Percentiles rank a stretch among this genome's conserved stretches.
Conservation (phyloP, 1,284 basidiomycete genomes). For the Wallemia ichthyophaga region DNA sequence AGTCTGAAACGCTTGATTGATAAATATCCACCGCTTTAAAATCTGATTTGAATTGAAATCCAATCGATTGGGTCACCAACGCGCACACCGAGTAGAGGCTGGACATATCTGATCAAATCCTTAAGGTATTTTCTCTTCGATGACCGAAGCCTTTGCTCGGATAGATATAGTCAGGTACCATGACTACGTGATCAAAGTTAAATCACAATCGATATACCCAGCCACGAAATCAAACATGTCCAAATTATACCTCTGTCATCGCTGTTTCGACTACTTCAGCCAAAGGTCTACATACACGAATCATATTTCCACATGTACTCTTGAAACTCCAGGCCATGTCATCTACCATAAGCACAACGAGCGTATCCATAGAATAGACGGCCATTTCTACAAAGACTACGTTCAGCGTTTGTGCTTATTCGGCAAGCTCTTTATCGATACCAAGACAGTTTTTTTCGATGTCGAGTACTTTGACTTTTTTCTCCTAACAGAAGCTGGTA, state of each 20-base stretch:
- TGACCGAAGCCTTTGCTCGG: too few relatives aligned
- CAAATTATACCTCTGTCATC: neutral
- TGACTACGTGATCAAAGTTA: too few relatives aligned
- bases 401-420: conserved; percentile 45
- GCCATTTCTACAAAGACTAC: neutral
- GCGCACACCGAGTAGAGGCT: neutral
- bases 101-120: neutral
- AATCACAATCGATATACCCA: neutral
- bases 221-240: neutral
- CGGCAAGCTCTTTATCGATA: conserved; percentile 95
- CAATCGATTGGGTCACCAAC: too few relatives aligned
- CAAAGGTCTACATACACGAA: neutral
- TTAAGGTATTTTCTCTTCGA: too few relatives aligned
- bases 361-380: neutral
- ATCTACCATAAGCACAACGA: neutral
- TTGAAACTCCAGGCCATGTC: neutral
- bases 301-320: neutral
- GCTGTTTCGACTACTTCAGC: neutral
- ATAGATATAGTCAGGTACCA: too few relatives aligned
- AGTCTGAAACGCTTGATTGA: neutral
- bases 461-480: neutral
- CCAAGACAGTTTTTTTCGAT: conserved; percentile 91
- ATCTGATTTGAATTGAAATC: neutral
- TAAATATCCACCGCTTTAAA: neutral
- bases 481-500: neutral